Percentiles rank a stretch among this genome's conserved stretches.
Evolutionary conservation across 768 basidiomycete genomes (phyloP).

Genomic region (Phanerochaete sordida): DNA sequence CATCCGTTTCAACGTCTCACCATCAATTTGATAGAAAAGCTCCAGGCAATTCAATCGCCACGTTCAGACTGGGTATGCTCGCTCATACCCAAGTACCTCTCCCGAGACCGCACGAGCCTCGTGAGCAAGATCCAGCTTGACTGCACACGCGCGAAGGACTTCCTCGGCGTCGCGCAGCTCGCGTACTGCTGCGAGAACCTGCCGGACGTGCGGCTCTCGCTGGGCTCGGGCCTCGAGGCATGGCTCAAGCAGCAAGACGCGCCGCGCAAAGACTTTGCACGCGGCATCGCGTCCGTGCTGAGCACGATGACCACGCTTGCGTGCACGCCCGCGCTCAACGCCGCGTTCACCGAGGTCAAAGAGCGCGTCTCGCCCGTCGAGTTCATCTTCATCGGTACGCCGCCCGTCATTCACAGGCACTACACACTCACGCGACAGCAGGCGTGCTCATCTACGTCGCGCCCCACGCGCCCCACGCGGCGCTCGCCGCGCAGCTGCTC

Average conservation of each 20-base stretch:
- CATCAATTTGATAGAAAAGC: slow-evolving; percentile 61
- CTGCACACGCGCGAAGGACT: slow-evolving; percentile 67
- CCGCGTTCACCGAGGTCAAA: slow-evolving; percentile 47
- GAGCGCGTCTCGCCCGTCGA: slow-evolving; percentile 70
- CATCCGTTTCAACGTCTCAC: neutral
- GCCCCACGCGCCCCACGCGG: slow-evolving; percentile 37
- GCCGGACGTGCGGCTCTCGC: slow-evolving; percentile 45
- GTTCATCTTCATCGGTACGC: slow-evolving; percentile 76
- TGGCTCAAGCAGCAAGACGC: slow-evolving; percentile 31
- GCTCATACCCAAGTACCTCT: slow-evolving; percentile 26
- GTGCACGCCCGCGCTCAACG: slow-evolving; percentile 31
- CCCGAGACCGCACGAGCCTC: slow-evolving; percentile 37
- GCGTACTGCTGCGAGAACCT: slow-evolving; percentile 62
- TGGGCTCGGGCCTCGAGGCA: slow-evolving; percentile 52
- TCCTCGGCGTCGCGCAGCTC: slow-evolving; percentile 69
- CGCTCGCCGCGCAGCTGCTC: slow-evolving; percentile 53
- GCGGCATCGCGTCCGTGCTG: slow-evolving; percentile 50
- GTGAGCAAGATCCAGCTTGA: slow-evolving; percentile 56
- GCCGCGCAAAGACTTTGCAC: slow-evolving; percentile 49
- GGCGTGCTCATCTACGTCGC: slow-evolving; percentile 66
- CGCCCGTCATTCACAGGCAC: neutral
- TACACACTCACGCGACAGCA: slow-evolving; percentile 23
- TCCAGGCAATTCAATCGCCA: slow-evolving; percentile 73
- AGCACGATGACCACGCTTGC: slow-evolving; percentile 54
- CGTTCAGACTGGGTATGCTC: slow-evolving; percentile 65